Evolutionary conservation across 192 early-diverging fungal genomes (phyloP), one percentile per base, ranked within the genome.

Genomic region (Coemansia sp.): DNA sequence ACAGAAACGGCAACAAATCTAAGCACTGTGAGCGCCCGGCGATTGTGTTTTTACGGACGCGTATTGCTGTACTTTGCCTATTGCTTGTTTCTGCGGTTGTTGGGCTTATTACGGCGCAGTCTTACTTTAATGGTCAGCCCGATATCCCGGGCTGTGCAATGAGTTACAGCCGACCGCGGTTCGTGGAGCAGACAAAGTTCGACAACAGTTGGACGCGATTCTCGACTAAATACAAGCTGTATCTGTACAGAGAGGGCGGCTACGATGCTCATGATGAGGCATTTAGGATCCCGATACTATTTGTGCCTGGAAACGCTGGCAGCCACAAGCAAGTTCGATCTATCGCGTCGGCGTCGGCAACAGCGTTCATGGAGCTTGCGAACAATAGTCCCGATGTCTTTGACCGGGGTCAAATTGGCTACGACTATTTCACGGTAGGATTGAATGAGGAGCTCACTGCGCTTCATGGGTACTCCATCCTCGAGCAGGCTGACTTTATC

Each of bases 251-350:
- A 67, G 89, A 95, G 71, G 76, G 83, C 60, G 84, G 86, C 56
- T 68, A 72, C 37, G 82, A 70, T 34, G 84, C 38, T 1, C 47
- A 53, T 30, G 62, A 80, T 53, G 40, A 76, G 44, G 88, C 89
- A 24, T 84, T 73, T 18, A 90, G 93, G 38, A 84, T 94, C 27
- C 97, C 97, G 2, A 88, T 93, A 0, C 83, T 99, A 12, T 99
- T 99, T 82, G 88, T 99, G 38, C 97, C 94, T 3, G 97, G 97
- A 0, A 93, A 98, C 65, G 94, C 95, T 27, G 97, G 97, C 16
- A 95, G 92, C 66, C 91, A 91, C 64, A 92, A 91, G 68, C 97
- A 99, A 80, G 86, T 91, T 9, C 83, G 93, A 24, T 94, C 93
- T 16, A 84, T 99, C 18, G 95, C 93, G 6, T 83, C 89, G n/a